Percentiles rank a stretch among this genome's conserved stretches.
These are phyloP conservation scores for Neurospora tetraspora DNA, from an alignment of 495 filamentous ascomycete species.

Conservation along the genomic window DNA sequence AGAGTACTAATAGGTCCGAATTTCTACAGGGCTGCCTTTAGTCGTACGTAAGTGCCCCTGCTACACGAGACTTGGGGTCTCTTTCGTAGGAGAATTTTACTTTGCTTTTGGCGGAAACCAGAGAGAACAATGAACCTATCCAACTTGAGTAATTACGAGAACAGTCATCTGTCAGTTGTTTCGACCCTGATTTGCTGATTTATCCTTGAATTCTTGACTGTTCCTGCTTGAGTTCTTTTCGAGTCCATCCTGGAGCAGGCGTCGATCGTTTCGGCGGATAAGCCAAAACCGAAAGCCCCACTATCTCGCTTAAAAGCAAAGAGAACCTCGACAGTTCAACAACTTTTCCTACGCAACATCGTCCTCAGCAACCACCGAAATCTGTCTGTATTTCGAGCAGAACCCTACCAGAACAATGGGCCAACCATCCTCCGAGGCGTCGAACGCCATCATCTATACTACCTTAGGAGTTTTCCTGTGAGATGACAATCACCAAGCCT, in stretches of 20 bases:
- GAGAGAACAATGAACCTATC: background rate
- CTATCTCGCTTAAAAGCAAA: background rate
- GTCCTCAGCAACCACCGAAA: background rate
- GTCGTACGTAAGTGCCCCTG: background rate
- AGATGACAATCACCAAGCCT: constrained; percentile 8
- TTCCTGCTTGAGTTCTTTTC: background rate
- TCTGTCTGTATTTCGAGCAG: background rate
- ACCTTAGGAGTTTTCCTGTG: constrained; percentile 66
- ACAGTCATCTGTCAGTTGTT: background rate
- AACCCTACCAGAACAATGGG: constrained; percentile 40
- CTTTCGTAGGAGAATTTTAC: background rate
- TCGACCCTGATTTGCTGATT: background rate
- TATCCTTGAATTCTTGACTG: background rate
- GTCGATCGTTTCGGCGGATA: background rate
- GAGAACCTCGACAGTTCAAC: background rate
- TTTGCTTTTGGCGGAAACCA: background rate
- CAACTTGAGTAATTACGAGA: background rate
- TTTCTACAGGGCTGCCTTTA: background rate
- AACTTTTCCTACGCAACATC: background rate
- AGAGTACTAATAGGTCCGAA: background rate
- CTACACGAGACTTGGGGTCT: background rate
- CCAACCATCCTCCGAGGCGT: constrained; percentile 56
- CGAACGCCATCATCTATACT: constrained; percentile 66
- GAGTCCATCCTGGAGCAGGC: background rate
- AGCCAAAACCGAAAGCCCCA: background rate